A percentile compares a stretch with the other conserved stretches of the same genome.
These are phyloP conservation scores for Macrophomina phaseolina DNA, from an alignment of 2,329 filamentous ascomycete species.

Conservation along the genomic window DNA sequence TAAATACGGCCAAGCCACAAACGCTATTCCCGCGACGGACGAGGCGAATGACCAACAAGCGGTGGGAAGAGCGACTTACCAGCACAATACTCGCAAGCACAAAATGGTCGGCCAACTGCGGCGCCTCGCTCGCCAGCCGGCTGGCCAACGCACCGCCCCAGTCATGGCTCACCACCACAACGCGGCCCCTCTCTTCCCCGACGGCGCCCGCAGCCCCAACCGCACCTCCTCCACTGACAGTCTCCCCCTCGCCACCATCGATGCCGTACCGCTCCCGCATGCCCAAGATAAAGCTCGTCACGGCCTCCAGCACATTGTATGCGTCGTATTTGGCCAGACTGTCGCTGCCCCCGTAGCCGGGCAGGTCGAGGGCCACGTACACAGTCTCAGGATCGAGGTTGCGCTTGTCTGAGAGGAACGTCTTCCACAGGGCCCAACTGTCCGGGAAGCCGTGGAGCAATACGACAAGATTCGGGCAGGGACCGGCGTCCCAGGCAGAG, in stretches of 20 bases:
- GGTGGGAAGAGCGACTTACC: conserved; percentile 45
- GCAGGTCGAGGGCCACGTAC: conserved; percentile 62
- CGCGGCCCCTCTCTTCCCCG: conserved; percentile 32
- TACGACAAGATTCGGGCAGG: conserved; percentile 49
- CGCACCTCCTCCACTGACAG: conserved; percentile 1
- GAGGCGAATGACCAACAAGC: not conserved
- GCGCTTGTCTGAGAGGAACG: conserved; percentile 45
- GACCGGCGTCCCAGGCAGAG: conserved; percentile 34
- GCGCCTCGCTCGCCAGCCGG: conserved; percentile 64
- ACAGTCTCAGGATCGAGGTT: conserved; percentile 43
- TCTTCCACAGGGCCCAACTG: conserved; percentile 61
- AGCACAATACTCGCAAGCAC: conserved; percentile 60
- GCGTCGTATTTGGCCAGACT: conserved; percentile 56
- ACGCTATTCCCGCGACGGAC: not conserved
- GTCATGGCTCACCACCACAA: conserved; percentile 60
- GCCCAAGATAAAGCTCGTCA: conserved; percentile 59
- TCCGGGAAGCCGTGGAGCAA: conserved; percentile 67
- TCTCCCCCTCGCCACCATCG: not conserved
- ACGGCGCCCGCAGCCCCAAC: not conserved
- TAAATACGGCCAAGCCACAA: not conserved
- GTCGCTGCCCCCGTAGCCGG: conserved; percentile 65
- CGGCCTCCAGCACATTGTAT: conserved; percentile 57
- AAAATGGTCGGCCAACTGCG: conserved; percentile 61
- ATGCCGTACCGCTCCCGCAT: conserved; percentile 49
- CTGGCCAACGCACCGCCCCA: conserved; percentile 61